phyloP scores from a whole-genome alignment of 2,329 filamentous ascomycete species.

The Botrytis fabae region DNA sequence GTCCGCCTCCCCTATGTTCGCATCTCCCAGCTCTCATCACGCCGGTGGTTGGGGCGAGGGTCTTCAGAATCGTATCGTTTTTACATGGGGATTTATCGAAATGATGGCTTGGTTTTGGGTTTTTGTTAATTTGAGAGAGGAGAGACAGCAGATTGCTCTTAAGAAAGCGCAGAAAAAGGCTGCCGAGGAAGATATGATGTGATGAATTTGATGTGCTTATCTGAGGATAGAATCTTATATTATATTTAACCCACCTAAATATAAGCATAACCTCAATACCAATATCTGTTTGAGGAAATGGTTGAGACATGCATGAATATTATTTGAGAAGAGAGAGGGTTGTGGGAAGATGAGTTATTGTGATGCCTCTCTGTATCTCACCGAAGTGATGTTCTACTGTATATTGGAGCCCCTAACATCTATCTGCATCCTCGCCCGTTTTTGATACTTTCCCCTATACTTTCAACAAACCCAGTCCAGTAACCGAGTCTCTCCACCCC shows the following conservation, averaged over 20 bases:
- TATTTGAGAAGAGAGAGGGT: background rate
- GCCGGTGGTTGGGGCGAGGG: conserved; percentile 58
- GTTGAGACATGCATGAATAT: background rate
- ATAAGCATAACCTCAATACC: conserved; percentile 8
- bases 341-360: background rate
- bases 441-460: background rate
- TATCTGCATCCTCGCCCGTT: background rate
- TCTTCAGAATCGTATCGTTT: conserved; percentile 81
- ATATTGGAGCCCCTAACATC: too few species aligned
- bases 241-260: background rate
- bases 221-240: background rate
- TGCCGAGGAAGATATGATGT: conserved; percentile 42
- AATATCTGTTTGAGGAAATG: background rate
- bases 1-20: conserved; percentile 52
- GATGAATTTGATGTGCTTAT: conserved; percentile 21
- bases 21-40: conserved; percentile 43
- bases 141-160: conserved; percentile 47
- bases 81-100: conserved; percentile 83
- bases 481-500: conserved; percentile 40
- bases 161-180: conserved; percentile 39
- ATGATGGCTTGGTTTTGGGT: conserved; percentile 86
- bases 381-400: background rate
- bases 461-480: conserved; percentile 36
- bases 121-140: conserved; percentile 69
- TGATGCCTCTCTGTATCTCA: background rate